Evolutionary conservation across 768 basidiomycete species (phyloP).

Genomic region (Mycena chlorophos): DNA sequence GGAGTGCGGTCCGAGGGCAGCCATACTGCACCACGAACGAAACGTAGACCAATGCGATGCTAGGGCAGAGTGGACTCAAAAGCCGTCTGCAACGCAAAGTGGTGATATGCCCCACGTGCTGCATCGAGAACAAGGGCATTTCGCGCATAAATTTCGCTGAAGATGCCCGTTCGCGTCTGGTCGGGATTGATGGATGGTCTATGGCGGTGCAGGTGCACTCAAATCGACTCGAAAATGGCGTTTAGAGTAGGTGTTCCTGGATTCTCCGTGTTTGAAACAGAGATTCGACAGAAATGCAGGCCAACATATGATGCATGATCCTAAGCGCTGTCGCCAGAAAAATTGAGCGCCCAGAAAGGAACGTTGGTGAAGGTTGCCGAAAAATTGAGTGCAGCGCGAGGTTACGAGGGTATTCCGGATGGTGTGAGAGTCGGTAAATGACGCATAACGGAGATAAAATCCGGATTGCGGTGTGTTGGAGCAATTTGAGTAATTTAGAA

Average conservation of each 20-base stretch:
- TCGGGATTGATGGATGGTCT: background rate
- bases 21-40: slow-evolving; percentile 12
- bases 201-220: background rate
- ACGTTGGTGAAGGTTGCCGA: too few relatives aligned
- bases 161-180: background rate
- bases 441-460: too few relatives aligned
- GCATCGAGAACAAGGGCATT: slow-evolving; percentile 15
- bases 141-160: background rate
- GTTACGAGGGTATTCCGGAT: too few relatives aligned
- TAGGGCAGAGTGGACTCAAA: slow-evolving; percentile 4
- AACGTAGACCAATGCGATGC: slow-evolving; percentile 20
- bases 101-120: too few relatives aligned
- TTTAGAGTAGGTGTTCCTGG: background rate
- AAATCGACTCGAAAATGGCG: background rate
- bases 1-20: slow-evolving; percentile 12
- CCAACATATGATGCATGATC: background rate
- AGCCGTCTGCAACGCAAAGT: slow-evolving; percentile 9
- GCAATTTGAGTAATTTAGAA: too few relatives aligned
- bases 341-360: background rate
- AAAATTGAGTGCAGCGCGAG: too few relatives aligned
- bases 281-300: too few relatives aligned
- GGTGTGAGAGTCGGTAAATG: too few relatives aligned
- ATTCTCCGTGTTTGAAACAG: background rate
- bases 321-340: background rate
- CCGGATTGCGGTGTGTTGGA: too few relatives aligned